A percentile compares a stretch with the other conserved stretches of the same genome.
Evolutionary conservation across 2,329 filamentous ascomycete species (phyloP).

Genomic region (Ciborinia camelliae): DNA sequence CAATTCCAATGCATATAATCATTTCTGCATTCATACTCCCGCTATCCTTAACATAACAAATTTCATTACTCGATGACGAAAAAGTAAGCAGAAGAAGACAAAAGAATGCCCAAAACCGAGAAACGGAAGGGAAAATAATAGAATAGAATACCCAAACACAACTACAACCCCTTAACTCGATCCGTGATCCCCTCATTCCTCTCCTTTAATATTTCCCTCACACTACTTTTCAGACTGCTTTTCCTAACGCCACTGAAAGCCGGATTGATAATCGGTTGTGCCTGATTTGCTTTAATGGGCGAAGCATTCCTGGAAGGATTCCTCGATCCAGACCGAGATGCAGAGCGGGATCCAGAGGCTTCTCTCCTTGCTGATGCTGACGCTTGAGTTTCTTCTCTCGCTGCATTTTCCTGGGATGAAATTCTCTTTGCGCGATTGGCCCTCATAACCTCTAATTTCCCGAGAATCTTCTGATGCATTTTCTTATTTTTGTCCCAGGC

Average conservation of each 20-base stretch:
- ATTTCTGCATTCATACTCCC: slow-evolving; percentile 9
- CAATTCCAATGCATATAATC: slow-evolving; percentile 9
- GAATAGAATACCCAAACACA: neutral
- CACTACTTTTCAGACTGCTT: slow-evolving; percentile 11
- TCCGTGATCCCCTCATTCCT: neutral
- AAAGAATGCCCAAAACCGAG: neutral
- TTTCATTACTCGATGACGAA: neutral
- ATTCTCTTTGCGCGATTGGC: slow-evolving; percentile 2
- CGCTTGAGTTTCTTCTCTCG: neutral
- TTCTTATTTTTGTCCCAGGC: slow-evolving; percentile 50
- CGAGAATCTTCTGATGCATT: slow-evolving; percentile 39
- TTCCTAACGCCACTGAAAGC: neutral
- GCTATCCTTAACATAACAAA: slow-evolving; percentile 1
- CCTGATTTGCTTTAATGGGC: slow-evolving; percentile 6
- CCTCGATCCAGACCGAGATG: slow-evolving; percentile 1
- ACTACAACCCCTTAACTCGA: neutral
- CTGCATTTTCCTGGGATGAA: neutral
- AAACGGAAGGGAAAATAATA: neutral
- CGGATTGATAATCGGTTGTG: slow-evolving; percentile 5
- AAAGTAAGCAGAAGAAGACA: neutral
- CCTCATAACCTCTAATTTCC: slow-evolving; percentile 32
- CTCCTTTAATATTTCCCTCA: slow-evolving; percentile 10
- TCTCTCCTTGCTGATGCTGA: neutral
- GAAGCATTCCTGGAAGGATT: slow-evolving; percentile 8
- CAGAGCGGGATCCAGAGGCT: neutral